Evolutionary conservation across 2,329 filamentous ascomycete genomes (phyloP), one percentile per base, ranked within the genome.

Genomic region (Penicillium freii): DNA sequence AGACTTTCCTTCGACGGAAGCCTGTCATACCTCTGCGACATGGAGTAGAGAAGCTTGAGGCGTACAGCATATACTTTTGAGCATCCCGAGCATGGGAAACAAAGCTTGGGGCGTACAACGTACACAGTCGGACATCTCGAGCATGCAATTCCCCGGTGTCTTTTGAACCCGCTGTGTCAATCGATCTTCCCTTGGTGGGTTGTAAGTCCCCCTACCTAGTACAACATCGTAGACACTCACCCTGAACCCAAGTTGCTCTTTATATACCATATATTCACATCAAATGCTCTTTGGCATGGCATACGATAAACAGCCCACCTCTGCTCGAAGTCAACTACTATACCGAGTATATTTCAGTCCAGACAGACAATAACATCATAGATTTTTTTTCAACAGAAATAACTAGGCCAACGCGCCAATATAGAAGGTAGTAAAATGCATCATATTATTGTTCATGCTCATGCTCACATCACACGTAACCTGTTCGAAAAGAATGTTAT

Each of bases 391-490:
- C 15, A 54, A 44, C 38, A 48, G 27, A 53, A 42, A 51, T 49
- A 48, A 49, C 56, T 51, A 60, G 54, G 21, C 27, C 23, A 53
- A 47, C 54, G 53, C 42, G 49, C 49, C 27, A 47, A 45, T 29
- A 34, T 42, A 36, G 29, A 52, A 52, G n/a, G 48, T 47, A 52
- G 49, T 42, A 58, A 69, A 64, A 71, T 60, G 66, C 61, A 66
- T 67, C 64, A 63, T 65, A 68, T 67, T 62, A 68, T 67, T 64
- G 56, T 66, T 71, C 64, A 69, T 72, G 56, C 66, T 71, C 65
- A 69, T 72, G 58, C 60, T 67, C 63, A 60, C 61, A 71, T 73
- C 71, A 73, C 61, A 73, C 71, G 55, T 73, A 73, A 68, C 71
- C 71, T 73, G 51, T 25, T 33, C 4, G 6, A 34, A 25, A 49